These are phyloP conservation scores for Angophora floribunda DNA, from an alignment of 345 rosid genomes.

Conservation along the genomic window DNA sequence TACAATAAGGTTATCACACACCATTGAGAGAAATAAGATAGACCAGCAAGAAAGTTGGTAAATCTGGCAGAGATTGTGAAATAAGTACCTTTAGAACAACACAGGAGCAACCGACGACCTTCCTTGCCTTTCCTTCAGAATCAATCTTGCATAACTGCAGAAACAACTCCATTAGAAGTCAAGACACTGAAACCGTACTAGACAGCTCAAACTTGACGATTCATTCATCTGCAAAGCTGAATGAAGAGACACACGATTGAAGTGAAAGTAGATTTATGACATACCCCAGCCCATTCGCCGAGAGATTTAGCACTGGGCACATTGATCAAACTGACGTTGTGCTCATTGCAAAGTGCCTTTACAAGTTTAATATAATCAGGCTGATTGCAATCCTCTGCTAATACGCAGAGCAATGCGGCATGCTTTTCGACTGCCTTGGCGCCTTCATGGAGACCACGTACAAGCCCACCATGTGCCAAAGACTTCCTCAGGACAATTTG, in stretches of 20 bases:
- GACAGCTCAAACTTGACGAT: not conserved
- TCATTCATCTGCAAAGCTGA: not conserved
- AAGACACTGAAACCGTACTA: not conserved
- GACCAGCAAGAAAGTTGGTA: not conserved
- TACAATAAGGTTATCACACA: not conserved
- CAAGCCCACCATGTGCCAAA: conserved; percentile 67
- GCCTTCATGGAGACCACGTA: conserved; percentile 67
- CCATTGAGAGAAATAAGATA: not conserved
- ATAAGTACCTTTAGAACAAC: conserved; percentile 61
- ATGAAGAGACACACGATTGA: not conserved
- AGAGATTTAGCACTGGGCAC: conserved; percentile 85
- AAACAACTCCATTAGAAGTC: not conserved
- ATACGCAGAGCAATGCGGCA: conserved; percentile 55
- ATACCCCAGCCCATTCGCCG: conserved; percentile 94
- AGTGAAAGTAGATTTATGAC: conserved; percentile 1
- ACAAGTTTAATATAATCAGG: conserved; percentile 78
- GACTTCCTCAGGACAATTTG: conserved; percentile 76
- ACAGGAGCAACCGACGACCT: conserved; percentile 86
- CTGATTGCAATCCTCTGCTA: conserved; percentile 87
- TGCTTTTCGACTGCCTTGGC: conserved; percentile 82
- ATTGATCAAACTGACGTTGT: conserved; percentile 47
- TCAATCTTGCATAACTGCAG: conserved; percentile 81
- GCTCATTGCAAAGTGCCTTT: conserved; percentile 75
- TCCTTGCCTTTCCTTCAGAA: conserved; percentile 79
- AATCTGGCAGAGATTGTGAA: not conserved